Base-by-base conservation (phyloP, 306 rosid species). In the Cyclanthera cordifolia region DNA sequence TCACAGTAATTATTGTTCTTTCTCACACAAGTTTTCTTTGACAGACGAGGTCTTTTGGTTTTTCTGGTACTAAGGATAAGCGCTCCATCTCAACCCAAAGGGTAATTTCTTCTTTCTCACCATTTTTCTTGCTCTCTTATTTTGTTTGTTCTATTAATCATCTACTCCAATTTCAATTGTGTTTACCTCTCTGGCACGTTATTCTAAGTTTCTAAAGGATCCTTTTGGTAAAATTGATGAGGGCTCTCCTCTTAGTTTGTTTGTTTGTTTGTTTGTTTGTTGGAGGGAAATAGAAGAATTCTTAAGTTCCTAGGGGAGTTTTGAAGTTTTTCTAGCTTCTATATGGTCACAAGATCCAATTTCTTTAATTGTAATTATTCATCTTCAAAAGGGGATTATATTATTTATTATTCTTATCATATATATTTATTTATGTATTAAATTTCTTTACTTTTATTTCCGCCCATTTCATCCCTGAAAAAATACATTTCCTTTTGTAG, bases 61-160 rank as follows among this genome's bases (percentile, higher is more conserved):
- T 93, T 81, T 85, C 99, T 14, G 99, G 99, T 65, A 93, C 95
- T 41, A 93, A 93, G 82, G 99, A 93, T 72, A 93, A 93, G 73
- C 99, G 96, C 9, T 75, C 99, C 74, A 86, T 93, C 79, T 55
- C 96, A 4, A 86, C 90, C 77, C 99, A 90, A 83, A 86, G 94
- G 91, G 99, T 93, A 86, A 77, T 75, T 39, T 21, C 21, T 78
- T 61, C 15, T 63, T 39, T 63, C 32, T 41, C 17, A 63, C 70
- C 37, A 45, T 45, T 65, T 65, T 65, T 63, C 17, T 11, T 41
- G 10, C 17, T 63, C 41, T 21, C 4, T 17, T 41, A 19, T 60
- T 14, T 11, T 37, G 49, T 61, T 61, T 37, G 68, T 39, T 37
- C 34, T 19, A 39, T 61, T n/a, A 59, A 59, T 23, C 27, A 34